Conservation (phyloP, 306 rosid genomes). For the Cucurbita pepo region DNA sequence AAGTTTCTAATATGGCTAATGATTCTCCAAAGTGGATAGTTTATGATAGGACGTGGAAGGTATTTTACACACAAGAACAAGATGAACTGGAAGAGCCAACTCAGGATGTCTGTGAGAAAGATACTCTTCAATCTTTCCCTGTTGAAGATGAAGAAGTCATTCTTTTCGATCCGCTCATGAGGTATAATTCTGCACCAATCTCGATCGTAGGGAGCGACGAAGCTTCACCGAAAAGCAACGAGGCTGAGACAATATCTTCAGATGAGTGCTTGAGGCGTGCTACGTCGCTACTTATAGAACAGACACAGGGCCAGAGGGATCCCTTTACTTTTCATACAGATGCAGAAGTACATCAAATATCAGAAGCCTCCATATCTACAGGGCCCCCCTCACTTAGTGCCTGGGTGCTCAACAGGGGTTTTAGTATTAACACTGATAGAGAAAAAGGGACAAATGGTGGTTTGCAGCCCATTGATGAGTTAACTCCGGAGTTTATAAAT, state of each 20-base stretch:
- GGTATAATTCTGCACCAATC: slow-evolving; percentile 70
- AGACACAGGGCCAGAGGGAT: slow-evolving; percentile 34
- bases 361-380: slow-evolving; percentile 35
- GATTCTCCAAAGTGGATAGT: slow-evolving; percentile 37
- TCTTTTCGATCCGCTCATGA: slow-evolving; percentile 76
- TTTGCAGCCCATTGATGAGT: slow-evolving; percentile 54
- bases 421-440: slow-evolving; percentile 15
- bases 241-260: slow-evolving; percentile 22
- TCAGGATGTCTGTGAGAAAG: slow-evolving; percentile 11
- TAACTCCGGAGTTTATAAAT: slow-evolving; percentile 23
- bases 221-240: slow-evolving; percentile 28
- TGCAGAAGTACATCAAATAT: slow-evolving; percentile 16
- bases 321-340: slow-evolving; percentile 33
- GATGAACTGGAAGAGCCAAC: slow-evolving; percentile 13
- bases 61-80: slow-evolving; percentile 14
- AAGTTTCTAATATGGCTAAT: slow-evolving; percentile 38
- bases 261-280: slow-evolving; percentile 85
- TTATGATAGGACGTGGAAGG: slow-evolving; percentile 20
- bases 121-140: slow-evolving; percentile 9
- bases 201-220: slow-evolving; percentile 14
- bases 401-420: slow-evolving; percentile 59
- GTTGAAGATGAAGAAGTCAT: slow-evolving; percentile 87
- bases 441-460: slow-evolving; percentile 30
- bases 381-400: slow-evolving; percentile 93
- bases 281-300: slow-evolving; percentile 71